Evolutionary conservation across 129 eudicot genomes (phyloP).

Genomic region (Flaveria bidentis): DNA sequence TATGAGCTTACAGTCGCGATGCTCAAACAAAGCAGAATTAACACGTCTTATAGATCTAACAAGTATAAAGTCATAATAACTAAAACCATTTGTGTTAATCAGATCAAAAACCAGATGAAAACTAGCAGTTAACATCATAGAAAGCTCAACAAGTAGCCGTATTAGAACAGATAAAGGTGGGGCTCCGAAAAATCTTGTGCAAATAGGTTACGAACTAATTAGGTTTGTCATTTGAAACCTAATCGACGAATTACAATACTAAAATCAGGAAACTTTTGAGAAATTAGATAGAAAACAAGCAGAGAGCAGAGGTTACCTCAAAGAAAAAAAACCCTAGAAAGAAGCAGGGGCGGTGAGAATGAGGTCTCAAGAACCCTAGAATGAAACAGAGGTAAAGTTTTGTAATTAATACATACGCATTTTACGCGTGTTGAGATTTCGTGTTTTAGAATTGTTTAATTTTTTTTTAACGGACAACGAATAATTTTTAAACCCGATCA

Average conservation of each 20-base stretch:
- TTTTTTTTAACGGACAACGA: no score
- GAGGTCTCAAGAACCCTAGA: constrained; percentile 2
- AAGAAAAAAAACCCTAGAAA: constrained; percentile 30
- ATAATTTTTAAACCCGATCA: no score
- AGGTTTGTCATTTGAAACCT: constrained; percentile 13
- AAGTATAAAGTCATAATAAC: background rate
- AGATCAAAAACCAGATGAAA: background rate
- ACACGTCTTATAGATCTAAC: constrained; percentile 25
- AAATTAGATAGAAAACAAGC: background rate
- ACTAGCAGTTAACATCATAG: background rate
- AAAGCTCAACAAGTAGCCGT: background rate
- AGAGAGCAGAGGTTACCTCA: constrained; percentile 26
- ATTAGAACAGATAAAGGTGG: background rate
- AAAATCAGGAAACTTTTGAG: background rate
- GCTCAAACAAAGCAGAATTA: background rate
- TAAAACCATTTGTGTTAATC: background rate
- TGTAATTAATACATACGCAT: background rate
- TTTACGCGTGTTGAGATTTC: background rate
- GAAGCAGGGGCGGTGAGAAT: constrained; percentile 25
- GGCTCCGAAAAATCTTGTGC: background rate
- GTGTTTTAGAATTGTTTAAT: background rate
- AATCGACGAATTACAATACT: background rate
- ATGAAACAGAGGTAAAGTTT: background rate
- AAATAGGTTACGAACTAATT: constrained; percentile 6
- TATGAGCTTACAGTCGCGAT: background rate